These are phyloP conservation scores for Sclerotinia trifoliorum DNA, from an alignment of 2,329 filamentous ascomycete genomes.

Conservation along the genomic window DNA sequence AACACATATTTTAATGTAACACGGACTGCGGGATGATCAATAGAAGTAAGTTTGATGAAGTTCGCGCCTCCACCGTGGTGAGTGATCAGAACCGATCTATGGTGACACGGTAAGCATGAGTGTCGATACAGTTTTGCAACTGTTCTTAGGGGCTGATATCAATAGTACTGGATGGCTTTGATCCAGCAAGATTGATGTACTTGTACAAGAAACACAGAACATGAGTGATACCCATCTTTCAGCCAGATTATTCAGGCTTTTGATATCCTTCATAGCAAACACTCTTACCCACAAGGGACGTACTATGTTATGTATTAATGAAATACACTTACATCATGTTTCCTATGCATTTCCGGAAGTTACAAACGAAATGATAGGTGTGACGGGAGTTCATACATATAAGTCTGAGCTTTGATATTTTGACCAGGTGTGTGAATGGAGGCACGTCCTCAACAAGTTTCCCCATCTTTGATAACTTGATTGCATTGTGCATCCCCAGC, in stretches of 20 bases:
- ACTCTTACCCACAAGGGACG: neutral
- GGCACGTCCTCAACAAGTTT: neutral
- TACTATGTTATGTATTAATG: neutral
- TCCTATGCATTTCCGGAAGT: neutral
- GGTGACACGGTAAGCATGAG: slow-evolving; percentile 12
- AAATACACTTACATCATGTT: neutral
- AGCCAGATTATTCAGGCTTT: neutral
- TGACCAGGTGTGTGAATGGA: neutral
- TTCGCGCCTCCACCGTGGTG: neutral
- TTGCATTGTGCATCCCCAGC: neutral
- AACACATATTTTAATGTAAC: neutral
- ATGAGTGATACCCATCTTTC: no score
- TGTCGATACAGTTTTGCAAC: neutral
- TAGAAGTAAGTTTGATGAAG: neutral
- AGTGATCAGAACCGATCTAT: neutral
- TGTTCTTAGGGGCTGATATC: neutral
- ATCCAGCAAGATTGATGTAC: neutral
- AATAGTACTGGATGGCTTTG: neutral
- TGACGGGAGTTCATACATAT: neutral
- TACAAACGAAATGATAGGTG: neutral
- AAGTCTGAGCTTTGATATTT: neutral
- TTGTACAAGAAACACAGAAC: neutral
- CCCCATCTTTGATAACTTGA: slow-evolving; percentile 5
- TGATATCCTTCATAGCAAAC: neutral
- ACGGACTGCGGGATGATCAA: slow-evolving; percentile 16